phyloP scores from a whole-genome alignment of 2,329 filamentous ascomycete genomes.

The Lecanosticta acicola region DNA sequence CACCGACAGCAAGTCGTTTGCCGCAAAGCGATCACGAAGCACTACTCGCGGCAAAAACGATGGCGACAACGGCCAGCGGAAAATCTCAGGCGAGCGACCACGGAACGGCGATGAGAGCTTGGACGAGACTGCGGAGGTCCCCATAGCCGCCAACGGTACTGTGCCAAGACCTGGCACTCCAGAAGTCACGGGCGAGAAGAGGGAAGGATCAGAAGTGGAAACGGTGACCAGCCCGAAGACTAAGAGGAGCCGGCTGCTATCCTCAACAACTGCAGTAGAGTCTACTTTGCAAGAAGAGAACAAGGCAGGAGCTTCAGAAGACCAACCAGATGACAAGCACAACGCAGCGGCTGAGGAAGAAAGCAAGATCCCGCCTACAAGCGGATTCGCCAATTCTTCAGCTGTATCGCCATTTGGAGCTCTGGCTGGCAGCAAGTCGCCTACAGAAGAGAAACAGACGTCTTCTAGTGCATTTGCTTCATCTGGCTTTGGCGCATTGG shows the following conservation, averaged over 20 bases:
- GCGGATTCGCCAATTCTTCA: conserved; percentile 43
- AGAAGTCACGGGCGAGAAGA: conserved; percentile 13
- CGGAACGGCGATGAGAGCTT: conserved; percentile 26
- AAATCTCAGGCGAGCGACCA: conserved; percentile 31
- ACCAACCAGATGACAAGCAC: conserved; percentile 8
- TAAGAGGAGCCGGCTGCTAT: conserved; percentile 40
- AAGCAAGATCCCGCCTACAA: conserved; percentile 20
- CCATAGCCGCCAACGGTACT: conserved; percentile 24
- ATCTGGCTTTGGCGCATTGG: conserved; percentile 43
- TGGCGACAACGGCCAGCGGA: conserved; percentile 29
- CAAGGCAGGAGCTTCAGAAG: conserved; percentile 9
- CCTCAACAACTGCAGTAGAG: conserved; percentile 29
- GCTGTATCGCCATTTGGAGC: conserved; percentile 45
- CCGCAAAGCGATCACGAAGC: conserved; percentile 45
- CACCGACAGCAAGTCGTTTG: conserved; percentile 43
- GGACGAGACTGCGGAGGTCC: conserved; percentile 6
- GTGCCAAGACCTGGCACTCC: conserved; percentile 19
- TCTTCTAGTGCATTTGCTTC: conserved; percentile 48
- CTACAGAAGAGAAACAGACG: conserved; percentile 32
- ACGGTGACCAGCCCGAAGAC: conserved; percentile 42
- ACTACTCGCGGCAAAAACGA: conserved; percentile 34
- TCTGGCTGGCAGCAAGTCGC: conserved; percentile 36
- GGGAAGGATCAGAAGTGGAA: conserved; percentile 17
- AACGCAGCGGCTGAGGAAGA: neutral
- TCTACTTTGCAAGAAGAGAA: conserved; percentile 7